Conservation (phyloP, 2,329 filamentous ascomycete species). For the Microdochium paspali region DNA sequence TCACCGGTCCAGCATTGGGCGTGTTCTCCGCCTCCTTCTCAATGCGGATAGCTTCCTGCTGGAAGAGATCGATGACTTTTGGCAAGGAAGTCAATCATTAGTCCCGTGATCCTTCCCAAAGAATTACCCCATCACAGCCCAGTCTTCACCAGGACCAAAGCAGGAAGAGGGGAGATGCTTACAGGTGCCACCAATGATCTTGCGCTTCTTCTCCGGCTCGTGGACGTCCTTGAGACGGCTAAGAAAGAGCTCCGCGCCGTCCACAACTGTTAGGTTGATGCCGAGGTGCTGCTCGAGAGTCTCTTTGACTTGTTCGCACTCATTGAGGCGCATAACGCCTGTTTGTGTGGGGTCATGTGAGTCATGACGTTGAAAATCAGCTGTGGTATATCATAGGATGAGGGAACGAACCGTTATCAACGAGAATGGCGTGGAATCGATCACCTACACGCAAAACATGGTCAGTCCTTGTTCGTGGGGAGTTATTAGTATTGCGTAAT, state of each 20-base stretch:
- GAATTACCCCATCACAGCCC: too few species aligned
- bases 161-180: constrained; percentile 1
- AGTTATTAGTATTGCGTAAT: neutral
- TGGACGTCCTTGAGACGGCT: constrained; percentile 61
- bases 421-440: constrained; percentile 74
- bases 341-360: neutral
- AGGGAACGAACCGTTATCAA: constrained; percentile 59
- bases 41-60: constrained; percentile 62
- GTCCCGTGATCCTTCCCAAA: constrained; percentile 4
- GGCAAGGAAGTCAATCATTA: neutral
- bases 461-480: neutral
- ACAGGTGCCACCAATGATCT: constrained; percentile 71
- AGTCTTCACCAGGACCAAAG: too few species aligned
- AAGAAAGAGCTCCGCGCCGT: constrained; percentile 73
- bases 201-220: constrained; percentile 80
- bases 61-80: constrained; percentile 71
- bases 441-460: constrained; percentile 45
- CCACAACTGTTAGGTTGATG: constrained; percentile 83
- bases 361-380: constrained; percentile 1
- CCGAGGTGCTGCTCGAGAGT: constrained; percentile 70
- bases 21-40: constrained; percentile 62
- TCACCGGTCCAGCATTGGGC: constrained; percentile 61
- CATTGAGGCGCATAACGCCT: constrained; percentile 69
- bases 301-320: constrained; percentile 73
- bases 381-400: too few species aligned